Evolutionary conservation across 179 eudicot species (phyloP).

Genomic region (Silene noctiflora): DNA sequence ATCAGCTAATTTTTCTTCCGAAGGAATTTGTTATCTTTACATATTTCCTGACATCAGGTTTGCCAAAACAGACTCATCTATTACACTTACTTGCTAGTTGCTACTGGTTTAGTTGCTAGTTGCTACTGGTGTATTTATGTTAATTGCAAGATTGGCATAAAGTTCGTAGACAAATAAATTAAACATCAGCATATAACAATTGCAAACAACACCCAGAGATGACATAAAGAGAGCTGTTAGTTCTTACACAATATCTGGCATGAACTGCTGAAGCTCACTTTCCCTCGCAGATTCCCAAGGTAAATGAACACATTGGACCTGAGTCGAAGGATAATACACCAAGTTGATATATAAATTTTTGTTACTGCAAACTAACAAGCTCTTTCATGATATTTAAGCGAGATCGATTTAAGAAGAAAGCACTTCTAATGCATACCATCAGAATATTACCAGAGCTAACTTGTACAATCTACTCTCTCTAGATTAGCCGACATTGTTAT

Average conservation of each 20-base stretch:
- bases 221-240: constrained; percentile 1
- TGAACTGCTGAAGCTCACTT: constrained; percentile 47
- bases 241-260: constrained; percentile 71
- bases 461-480: not conserved
- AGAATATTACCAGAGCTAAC: not conserved
- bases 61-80: not conserved
- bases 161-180: not conserved
- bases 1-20: not conserved
- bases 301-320: constrained; percentile 65
- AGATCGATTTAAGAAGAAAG: not conserved
- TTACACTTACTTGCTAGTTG: not conserved
- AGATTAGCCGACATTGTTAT: not conserved
- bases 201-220: not conserved
- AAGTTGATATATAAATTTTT: too few species aligned
- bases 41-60: not conserved
- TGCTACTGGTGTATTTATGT: not conserved
- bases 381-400: not conserved
- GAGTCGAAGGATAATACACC: constrained; percentile 3
- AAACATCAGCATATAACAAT: not conserved
- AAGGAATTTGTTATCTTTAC: not conserved
- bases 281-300: constrained; percentile 75
- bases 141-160: not conserved
- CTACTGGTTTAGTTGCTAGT: too few species aligned
- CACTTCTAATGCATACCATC: not conserved
- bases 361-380: not conserved